Conservation (phyloP, 1,284 basidiomycete species). For the Trichosporon sp. region DNA sequence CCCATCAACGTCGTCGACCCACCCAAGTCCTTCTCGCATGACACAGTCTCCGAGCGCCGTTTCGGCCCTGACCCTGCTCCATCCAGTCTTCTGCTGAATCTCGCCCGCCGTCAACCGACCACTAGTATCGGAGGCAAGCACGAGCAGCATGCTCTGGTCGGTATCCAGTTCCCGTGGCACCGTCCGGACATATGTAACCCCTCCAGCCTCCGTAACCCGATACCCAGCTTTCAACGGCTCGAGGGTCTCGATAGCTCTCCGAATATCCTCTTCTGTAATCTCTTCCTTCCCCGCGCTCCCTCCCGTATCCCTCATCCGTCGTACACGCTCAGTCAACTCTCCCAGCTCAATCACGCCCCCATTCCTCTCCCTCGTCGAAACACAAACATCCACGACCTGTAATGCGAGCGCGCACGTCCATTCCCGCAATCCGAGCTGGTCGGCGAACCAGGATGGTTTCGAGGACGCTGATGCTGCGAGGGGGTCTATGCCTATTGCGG, state of each 20-base stretch:
- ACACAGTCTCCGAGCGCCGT: conserved; percentile 83
- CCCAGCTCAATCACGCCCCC: conserved; percentile 86
- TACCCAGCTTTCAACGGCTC: conserved; percentile 85
- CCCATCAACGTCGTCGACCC: conserved; percentile 79
- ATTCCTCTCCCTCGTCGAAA: conserved; percentile 78
- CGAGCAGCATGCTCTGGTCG: conserved; percentile 70
- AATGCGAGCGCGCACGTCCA: conserved; percentile 95
- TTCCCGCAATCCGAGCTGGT: conserved; percentile 76
- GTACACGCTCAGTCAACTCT: conserved; percentile 74
- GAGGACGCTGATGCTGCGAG: conserved; percentile 57
- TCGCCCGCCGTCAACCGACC: conserved; percentile 55
- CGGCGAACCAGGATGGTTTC: conserved; percentile 69
- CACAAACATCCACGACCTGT: conserved; percentile 94
- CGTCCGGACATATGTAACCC: conserved; percentile 32
- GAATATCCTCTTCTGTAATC: conserved; percentile 75
- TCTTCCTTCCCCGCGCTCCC: not conserved
- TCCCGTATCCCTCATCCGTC: conserved; percentile 56
- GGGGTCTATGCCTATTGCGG: conserved; percentile 90
- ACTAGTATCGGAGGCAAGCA: conserved; percentile 62
- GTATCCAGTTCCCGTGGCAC: conserved; percentile 64
- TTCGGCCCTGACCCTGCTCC: conserved; percentile 68
- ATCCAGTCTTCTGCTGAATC: conserved; percentile 60
- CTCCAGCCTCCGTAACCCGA: conserved; percentile 55
- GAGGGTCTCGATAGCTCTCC: conserved; percentile 78
- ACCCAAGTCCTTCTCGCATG: conserved; percentile 82